A percentile compares a stretch with the other conserved stretches of the same genome.
phyloP scores from a whole-genome alignment of 352 stramenopile genomes.

The Globisporangium carolinianum region DNA sequence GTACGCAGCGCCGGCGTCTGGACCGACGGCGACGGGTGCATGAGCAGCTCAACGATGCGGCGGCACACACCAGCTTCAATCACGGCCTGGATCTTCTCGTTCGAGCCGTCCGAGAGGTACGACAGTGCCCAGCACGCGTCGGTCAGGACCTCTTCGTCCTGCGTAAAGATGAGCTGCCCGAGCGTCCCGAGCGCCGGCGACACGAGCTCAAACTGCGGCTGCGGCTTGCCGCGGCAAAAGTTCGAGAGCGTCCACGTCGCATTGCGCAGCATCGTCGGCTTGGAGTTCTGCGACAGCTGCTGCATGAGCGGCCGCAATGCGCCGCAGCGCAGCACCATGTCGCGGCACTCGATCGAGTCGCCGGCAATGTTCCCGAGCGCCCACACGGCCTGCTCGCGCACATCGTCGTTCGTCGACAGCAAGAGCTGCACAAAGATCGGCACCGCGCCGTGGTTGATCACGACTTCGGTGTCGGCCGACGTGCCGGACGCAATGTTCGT shows the following conservation, averaged over 20 bases:
- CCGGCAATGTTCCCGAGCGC: slow-evolving; percentile 99
- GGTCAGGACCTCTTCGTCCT: slow-evolving; percentile 98
- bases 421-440: slow-evolving; percentile 96
- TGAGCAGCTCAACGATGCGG: slow-evolving; percentile 94
- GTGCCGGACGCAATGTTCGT: slow-evolving; percentile 99
- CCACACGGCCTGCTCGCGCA: slow-evolving; percentile 97
- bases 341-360: slow-evolving; percentile 94
- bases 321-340: slow-evolving; percentile 92
- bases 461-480: slow-evolving; percentile 96
- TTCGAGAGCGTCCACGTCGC: slow-evolving; percentile 99
- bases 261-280: slow-evolving; percentile 97
- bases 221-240: slow-evolving; percentile 92
- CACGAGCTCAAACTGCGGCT: slow-evolving; percentile 95
- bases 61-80: slow-evolving; percentile 96
- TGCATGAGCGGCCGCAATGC: slow-evolving; percentile 94
- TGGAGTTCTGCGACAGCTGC: slow-evolving; percentile 89
- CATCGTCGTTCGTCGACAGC: slow-evolving; percentile 95
- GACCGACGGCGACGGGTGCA: slow-evolving; percentile 76
- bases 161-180: slow-evolving; percentile 94
- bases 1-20: slow-evolving; percentile 80
- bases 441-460: slow-evolving; percentile 97
- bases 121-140: slow-evolving; percentile 99
- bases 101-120: slow-evolving; percentile 97
- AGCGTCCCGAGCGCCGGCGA: slow-evolving; percentile 92
- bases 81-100: slow-evolving; percentile 99